Base-by-base conservation (phyloP, 345 rosid genomes). In the Sonneratia caseolaris region DNA sequence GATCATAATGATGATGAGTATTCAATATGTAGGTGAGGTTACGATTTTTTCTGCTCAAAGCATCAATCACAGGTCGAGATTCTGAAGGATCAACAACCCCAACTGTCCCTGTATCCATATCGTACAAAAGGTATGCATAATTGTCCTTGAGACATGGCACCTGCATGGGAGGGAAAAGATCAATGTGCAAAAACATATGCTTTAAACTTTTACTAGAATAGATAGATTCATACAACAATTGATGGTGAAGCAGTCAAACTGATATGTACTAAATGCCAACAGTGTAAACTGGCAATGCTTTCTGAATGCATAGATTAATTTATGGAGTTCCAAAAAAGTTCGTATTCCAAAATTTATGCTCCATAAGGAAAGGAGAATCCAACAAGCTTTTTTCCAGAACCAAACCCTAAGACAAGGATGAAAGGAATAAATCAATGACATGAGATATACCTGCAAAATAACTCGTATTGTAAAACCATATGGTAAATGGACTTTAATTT, bases 61-160 rank as follows among this genome's bases (percentile, higher is more conserved):
- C 99, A 57, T 96, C 87, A 37, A 96, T 83, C 76, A 96, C 76
- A 64, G 99, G 99, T 36, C 74, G 79, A 76, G 98, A 86, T 83
- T 96, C 99, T 75, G 89, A 85, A 18, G 99, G 99, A 88, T 96
- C 99, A 83, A 96, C 98, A 62, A 96, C 97, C 68, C 97, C 99
- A 80, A 96, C 98, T 0, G 99, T 96, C 73, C 98, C 99, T 0
- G 99, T 96, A 80, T 92, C 93, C 75, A 81, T 87, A 75, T 96
- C 99, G 70, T 92, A 92, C 71, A 96, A 85, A 70, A 96, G 90
- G 81, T 92, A 96, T 61, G 99, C 98, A 76, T 91, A 96, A 81
- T 86, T 89, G 78, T 96, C 98, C 74, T 78, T 82, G 64, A 92
- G 88, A 66, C 99, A 96, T 4, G 97, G 92, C 76, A 96, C 98